Conservation (phyloP, 306 rosid species). For the Malus orientalis region DNA sequence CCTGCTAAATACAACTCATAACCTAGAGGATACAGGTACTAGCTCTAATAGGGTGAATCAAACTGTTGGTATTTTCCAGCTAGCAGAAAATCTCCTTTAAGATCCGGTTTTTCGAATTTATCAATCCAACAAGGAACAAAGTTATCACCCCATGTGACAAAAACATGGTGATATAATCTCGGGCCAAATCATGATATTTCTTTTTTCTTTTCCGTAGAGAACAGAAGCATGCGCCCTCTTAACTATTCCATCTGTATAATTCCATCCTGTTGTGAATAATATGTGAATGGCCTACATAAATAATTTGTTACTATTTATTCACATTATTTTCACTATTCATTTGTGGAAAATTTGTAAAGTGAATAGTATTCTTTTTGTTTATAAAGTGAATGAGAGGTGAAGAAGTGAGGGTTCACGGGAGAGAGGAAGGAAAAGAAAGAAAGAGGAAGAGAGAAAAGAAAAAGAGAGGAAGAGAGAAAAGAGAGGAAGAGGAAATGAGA, state of each 20-base stretch:
- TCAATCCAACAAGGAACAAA: background rate
- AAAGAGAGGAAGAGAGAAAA: no score
- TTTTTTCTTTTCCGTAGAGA: background rate
- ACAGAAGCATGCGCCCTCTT: conserved; percentile 6
- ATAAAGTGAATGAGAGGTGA: no score
- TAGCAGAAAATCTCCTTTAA: background rate
- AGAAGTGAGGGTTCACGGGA: no score
- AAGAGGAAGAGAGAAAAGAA: no score
- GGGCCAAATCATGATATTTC: background rate
- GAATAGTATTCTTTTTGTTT: no score
- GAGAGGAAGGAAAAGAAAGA: no score
- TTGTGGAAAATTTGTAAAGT: no score
- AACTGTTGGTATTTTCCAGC: background rate
- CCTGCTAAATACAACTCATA: background rate
- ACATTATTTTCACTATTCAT: no score
- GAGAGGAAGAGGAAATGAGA: no score
- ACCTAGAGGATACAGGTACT: background rate
- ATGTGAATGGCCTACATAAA: no score
- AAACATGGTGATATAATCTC: background rate
- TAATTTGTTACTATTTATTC: no score
- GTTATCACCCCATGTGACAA: background rate
- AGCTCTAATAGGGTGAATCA: background rate
- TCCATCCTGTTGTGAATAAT: background rate
- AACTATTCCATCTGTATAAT: background rate
- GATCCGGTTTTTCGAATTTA: background rate